These are phyloP conservation scores for Mortierella sp. DNA, from an alignment of 371 early-diverging fungal species.

Conservation along the genomic window DNA sequence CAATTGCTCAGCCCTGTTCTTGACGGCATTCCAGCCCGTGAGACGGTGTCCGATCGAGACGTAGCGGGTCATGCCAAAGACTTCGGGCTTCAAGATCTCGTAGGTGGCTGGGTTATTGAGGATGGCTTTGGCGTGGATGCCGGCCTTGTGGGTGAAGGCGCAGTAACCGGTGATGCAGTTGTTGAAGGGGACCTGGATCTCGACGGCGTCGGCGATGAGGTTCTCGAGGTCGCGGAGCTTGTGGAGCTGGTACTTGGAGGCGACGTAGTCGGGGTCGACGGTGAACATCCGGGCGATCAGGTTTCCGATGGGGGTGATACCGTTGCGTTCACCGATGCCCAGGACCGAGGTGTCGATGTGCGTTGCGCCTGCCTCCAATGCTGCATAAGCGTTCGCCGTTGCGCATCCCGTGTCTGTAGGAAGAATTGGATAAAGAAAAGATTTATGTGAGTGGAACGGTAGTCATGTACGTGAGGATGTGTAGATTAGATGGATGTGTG, in stretches of 20 bases:
- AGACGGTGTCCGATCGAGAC: constrained; percentile 96
- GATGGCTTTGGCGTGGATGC: constrained; percentile 98
- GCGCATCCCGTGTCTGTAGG: constrained; percentile 95
- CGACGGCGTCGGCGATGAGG: constrained; percentile 94
- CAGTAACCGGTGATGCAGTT: constrained; percentile 98
- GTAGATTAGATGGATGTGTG: constrained; percentile 16
- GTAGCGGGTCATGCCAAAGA: constrained; percentile 97
- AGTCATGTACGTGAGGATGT: not conserved
- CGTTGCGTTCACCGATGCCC: constrained; percentile 98
- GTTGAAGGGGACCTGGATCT: constrained; percentile 97
- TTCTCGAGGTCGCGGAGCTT: constrained; percentile 94
- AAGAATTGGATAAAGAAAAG: not conserved
- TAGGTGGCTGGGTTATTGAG: constrained; percentile 97
- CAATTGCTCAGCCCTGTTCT: constrained; percentile 94
- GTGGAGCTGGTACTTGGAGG: constrained; percentile 91
- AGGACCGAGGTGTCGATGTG: constrained; percentile 98
- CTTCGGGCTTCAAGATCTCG: constrained; percentile 96
- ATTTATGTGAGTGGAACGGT: not conserved
- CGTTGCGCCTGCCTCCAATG: constrained; percentile 97
- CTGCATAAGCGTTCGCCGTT: constrained; percentile 96
- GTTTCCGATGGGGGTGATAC: constrained; percentile 96
- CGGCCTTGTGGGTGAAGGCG: constrained; percentile 98
- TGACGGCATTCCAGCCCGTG: constrained; percentile 99
- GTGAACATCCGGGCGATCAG: constrained; percentile 95
- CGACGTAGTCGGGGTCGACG: constrained; percentile 90